Evolutionary conservation across 2,329 filamentous ascomycete species (phyloP), one percentile per base, ranked within the genome.

Genomic region (Cryphonectria naterciae): DNA sequence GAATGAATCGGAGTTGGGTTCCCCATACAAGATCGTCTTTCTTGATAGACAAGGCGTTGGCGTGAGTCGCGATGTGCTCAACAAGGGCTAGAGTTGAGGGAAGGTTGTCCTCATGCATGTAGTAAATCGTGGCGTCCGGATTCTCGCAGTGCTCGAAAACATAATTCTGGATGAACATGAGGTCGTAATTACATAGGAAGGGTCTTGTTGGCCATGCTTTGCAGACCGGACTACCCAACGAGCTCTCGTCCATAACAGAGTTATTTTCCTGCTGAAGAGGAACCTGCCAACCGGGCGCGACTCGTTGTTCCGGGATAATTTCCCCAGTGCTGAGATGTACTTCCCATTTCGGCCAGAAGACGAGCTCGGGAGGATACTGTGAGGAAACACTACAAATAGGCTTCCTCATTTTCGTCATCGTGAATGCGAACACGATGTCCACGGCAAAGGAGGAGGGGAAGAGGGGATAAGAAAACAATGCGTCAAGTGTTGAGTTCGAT

Each of bases 281-380:
- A 58, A 58, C 8, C 28, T 58, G 25, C 25, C 15, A 65, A 41
- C 2, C 49, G 19, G 58, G 35, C 19, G 11, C 65, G 4, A 37
- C 6, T 17, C 65, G 64, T 1, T 10, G 19, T 1, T n/a, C 28
- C 15, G 70, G 70, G 43, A 68, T 61, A 6, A 65, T 11, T 1
- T n/a, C 70, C 6, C 62, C 28, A 54, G 67, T 15, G 0, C 61
- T 49, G 25, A 68, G 64, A 4, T 62, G 37, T n/a, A 72, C 25
- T 32, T 56, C 41, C 68, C 70, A 72, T 56, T 58, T 70, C 6
- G 70, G 70, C 61, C 70, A 67, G 22, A 68, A 70, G 17, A 70
- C 22, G 19, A 37, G 58, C 19, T 61, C 58, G n/a, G 58, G 58
- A 4, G 58, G 58, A 39, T 61, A 61, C 7, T 39, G 19, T 19